Evolutionary conservation across 345 rosid genomes (phyloP), one percentile per base, ranked within the genome.

Genomic region (Brassica napus): DNA sequence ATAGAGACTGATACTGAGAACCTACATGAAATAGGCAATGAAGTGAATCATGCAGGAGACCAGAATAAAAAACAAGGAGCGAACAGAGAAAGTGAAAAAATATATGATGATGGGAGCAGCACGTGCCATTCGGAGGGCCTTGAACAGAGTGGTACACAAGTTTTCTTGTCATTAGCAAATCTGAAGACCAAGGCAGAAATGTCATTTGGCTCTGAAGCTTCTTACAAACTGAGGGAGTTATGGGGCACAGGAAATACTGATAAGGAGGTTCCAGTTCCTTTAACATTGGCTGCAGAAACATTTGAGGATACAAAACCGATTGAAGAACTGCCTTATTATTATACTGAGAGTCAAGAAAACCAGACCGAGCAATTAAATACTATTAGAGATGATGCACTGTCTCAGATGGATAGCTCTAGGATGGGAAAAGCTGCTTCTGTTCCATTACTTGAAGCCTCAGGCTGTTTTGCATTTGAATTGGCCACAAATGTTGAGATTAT

Each of bases 371-470:
- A 75, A 24, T 83, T 82, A 58, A 52, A 65, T 35, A 57, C 71
- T 80, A 72, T 76, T 65, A 72, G 73, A 70, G 68, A 32, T 57
- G 37, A 26, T 73, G 74, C 52, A 69, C 35, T 77, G 58, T 58
- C 78, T 77, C 84, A 78, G 67, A 72, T 65, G 47, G 88, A 85
- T 60, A 86, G 82, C 71, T 73, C 92, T 68, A 86, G 94, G 82
- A 90, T 91, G 82, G 96, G 92, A 61, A 89, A 89, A 82, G 82
- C 86, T 81, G 86, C 77, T 74, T 76, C 83, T 73, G 77, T 81
- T 63, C 82, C 69, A 10, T 65, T 34, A 65, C 52, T 30, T 64
- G 79, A 74, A 37, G 18, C 69, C 39, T 65, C 68, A 23, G 32
- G 55, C 15, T 64, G 63, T 65, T 65, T 34, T 44, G 24, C 64